A percentile compares a stretch with the other conserved stretches of the same genome.
These are phyloP conservation scores for Saccharomycopsis javanensis DNA, from an alignment of 805 yeast species.

Conservation along the genomic window DNA sequence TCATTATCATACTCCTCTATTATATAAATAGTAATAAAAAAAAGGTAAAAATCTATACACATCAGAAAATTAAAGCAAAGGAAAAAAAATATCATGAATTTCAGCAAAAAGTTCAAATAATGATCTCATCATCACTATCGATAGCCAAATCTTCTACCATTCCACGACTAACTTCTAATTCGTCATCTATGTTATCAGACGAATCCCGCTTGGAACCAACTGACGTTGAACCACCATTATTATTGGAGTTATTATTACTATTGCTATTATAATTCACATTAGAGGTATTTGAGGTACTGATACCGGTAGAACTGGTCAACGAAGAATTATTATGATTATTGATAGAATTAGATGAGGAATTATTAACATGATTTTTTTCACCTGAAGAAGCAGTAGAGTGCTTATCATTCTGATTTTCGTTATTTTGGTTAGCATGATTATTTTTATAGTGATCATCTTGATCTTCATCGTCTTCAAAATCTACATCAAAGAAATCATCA, in stretches of 20 bases:
- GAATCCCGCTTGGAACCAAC: background rate
- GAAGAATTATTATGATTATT: background rate
- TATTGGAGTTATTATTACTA: background rate
- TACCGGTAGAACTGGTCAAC: background rate
- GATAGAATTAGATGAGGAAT: background rate
- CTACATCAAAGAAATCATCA: constrained; percentile 93
- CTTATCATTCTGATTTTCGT: background rate
- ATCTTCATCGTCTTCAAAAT: constrained; percentile 90
- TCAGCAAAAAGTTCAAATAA: background rate
- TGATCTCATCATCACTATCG: constrained; percentile 18
- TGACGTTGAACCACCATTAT: background rate
- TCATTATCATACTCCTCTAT: background rate
- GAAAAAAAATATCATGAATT: background rate
- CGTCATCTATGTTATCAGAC: constrained; percentile 5
- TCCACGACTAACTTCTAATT: constrained; percentile 14
- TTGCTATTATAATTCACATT: background rate
- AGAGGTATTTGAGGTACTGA: background rate
- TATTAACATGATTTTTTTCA: background rate
- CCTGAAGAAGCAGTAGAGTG: background rate
- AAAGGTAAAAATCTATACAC: background rate
- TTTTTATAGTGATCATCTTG: constrained; percentile 27
- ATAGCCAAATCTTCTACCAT: constrained; percentile 19
- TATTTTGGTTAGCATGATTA: constrained; percentile 16
- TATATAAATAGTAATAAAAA: background rate
- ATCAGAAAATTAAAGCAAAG: background rate